These are phyloP conservation scores for Termitomyces sp. DNA, from an alignment of 768 basidiomycete species.

Conservation along the genomic window DNA sequence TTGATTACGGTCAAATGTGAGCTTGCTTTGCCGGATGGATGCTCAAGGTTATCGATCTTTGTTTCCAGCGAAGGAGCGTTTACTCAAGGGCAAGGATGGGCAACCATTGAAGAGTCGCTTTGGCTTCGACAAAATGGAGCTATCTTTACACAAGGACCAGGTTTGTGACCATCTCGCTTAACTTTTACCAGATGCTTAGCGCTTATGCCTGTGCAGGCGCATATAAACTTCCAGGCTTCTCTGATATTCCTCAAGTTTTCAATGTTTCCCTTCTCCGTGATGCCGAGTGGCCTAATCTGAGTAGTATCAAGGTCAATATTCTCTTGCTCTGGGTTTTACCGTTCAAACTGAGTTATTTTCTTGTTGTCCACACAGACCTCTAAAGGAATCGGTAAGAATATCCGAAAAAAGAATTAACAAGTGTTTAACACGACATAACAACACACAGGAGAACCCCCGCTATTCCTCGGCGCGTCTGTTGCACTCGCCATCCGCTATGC, in stretches of 20 bases:
- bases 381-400: conserved; percentile 13
- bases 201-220: conserved; percentile 4
- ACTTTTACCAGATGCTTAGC: not conserved
- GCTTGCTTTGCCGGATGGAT: not conserved
- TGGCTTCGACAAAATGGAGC: conserved; percentile 18
- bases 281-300: conserved; percentile 17
- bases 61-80: conserved; percentile 14
- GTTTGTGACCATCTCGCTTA: not conserved
- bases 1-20: conserved; percentile 18
- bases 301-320: conserved; percentile 12
- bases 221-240: conserved; percentile 18
- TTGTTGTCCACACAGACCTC: not conserved
- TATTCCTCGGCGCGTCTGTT: conserved; percentile 16
- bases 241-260: conserved; percentile 17
- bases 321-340: not conserved
- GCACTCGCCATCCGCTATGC: conserved; percentile 16
- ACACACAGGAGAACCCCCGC: conserved; percentile 12
- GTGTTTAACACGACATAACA: not conserved
- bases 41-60: not conserved
- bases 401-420: too few species aligned
- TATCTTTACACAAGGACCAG: conserved; percentile 17
- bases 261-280: conserved; percentile 18
- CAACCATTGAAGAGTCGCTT: conserved; percentile 16
- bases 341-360: not conserved
- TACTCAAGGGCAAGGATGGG: conserved; percentile 18